These are phyloP conservation scores for Metschnikowia koreensis DNA, from an alignment of 805 yeast species.

Conservation along the genomic window DNA sequence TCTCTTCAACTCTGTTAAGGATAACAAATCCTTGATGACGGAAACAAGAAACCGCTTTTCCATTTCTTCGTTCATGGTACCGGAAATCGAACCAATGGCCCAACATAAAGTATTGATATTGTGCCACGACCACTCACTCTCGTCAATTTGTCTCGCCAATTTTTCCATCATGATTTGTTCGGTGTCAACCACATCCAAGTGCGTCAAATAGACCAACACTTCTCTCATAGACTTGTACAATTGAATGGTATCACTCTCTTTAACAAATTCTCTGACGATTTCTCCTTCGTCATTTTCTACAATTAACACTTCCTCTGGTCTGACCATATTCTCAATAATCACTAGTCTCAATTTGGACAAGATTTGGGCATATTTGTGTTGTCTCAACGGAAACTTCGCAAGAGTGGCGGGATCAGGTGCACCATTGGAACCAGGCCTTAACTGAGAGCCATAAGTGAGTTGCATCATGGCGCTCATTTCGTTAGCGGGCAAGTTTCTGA, in stretches of 20 bases:
- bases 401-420: conserved; percentile 82
- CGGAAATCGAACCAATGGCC: conserved; percentile 99
- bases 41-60: conserved; percentile 91
- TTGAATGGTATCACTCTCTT: conserved; percentile 95
- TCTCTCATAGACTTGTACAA: conserved; percentile 95
- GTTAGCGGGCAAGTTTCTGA: conserved; percentile 70
- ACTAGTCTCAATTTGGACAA: conserved; percentile 83
- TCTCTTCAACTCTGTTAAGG: conserved; percentile 91
- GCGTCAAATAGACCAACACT: conserved; percentile 91
- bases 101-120: conserved; percentile 95
- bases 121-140: conserved; percentile 99
- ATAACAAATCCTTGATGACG: conserved; percentile 87
- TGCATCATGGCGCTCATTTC: conserved; percentile 79
- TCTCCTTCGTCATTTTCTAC: conserved; percentile 99
- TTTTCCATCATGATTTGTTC: conserved; percentile 92
- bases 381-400: conserved; percentile 78
- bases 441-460: conserved; percentile 43
- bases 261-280: conserved; percentile 94
- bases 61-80: conserved; percentile 97
- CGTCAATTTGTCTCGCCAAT: conserved; percentile 89
- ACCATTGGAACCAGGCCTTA: conserved; percentile 58
- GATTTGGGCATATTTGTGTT: conserved; percentile 75
- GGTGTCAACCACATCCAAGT: conserved; percentile 90
- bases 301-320: conserved; percentile 96
- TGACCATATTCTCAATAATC: conserved; percentile 96